phyloP scores from a whole-genome alignment of 2,329 filamentous ascomycete species.

The Cladosporium sp. region DNA sequence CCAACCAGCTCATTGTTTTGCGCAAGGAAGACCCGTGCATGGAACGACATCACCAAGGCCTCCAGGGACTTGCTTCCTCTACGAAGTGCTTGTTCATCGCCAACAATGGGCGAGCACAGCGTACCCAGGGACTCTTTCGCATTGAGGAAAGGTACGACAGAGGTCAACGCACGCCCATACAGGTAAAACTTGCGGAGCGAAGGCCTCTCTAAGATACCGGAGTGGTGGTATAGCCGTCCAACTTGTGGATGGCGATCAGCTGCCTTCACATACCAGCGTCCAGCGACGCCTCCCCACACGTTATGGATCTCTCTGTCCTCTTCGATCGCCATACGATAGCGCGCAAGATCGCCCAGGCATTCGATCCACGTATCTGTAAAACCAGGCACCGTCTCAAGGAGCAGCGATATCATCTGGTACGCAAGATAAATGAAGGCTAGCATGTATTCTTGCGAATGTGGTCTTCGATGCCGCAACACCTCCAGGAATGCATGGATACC shows the following conservation, averaged over 20 bases:
- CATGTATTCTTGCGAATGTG: conserved; percentile 81
- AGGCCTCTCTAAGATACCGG: conserved; percentile 72
- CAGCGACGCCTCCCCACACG: conserved; percentile 73
- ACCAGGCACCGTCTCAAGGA: conserved; percentile 77
- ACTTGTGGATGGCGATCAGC: conserved; percentile 71
- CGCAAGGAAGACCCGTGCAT: conserved; percentile 60
- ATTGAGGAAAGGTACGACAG: conserved; percentile 62
- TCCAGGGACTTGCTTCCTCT: conserved; percentile 47
- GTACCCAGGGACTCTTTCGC: conserved; percentile 67
- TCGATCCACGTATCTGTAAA: conserved; percentile 93
- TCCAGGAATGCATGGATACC: conserved; percentile 60
- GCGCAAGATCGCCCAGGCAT: conserved; percentile 78
- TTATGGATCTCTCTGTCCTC: conserved; percentile 67
- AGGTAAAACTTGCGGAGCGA: conserved; percentile 69
- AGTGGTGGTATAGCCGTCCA: conserved; percentile 80
- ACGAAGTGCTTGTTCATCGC: conserved; percentile 31
- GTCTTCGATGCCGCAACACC: conserved; percentile 64
- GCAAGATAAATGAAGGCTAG: conserved; percentile 82
- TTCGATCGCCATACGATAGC: conserved; percentile 90
- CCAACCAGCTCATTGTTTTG: conserved; percentile 47
- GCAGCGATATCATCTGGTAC: conserved; percentile 82
- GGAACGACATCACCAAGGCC: conserved; percentile 40
- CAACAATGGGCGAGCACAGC: conserved; percentile 53
- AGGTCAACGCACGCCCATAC: conserved; percentile 67
- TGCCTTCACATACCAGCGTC: conserved; percentile 80